Conservation (phyloP, 768 basidiomycete genomes). For the Gloeostereum incarnatum region DNA sequence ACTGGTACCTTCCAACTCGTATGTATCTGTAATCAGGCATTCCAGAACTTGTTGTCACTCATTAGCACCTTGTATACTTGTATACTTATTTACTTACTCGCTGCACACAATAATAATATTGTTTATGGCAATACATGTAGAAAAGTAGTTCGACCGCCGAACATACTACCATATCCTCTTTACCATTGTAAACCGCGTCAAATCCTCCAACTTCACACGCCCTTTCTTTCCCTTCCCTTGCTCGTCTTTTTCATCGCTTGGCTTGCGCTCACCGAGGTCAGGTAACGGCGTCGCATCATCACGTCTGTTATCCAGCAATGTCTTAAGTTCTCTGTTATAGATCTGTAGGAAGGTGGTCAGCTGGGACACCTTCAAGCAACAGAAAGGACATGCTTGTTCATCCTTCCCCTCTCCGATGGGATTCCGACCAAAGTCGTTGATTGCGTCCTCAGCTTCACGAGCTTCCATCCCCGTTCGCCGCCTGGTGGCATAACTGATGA, state of each 20-base stretch:
- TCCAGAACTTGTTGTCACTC: too few relatives aligned
- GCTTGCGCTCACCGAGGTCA: constrained; percentile 58
- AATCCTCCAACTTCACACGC: constrained; percentile 72
- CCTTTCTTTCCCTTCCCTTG: constrained; percentile 46
- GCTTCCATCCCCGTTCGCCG: constrained; percentile 72
- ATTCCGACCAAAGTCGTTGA: constrained; percentile 86
- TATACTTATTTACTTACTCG: too few relatives aligned
- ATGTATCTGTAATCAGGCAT: too few relatives aligned
- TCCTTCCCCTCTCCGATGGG: constrained; percentile 87
- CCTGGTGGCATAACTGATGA: constrained; percentile 75
- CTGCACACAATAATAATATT: too few relatives aligned
- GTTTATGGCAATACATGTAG: too few relatives aligned
- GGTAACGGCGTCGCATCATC: constrained; percentile 62
- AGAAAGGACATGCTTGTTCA: constrained; percentile 50
- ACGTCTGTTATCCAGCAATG: constrained; percentile 51
- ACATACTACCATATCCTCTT: constrained; percentile 67
- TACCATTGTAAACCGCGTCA: constrained; percentile 94
- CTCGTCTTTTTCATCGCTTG: constrained; percentile 18
- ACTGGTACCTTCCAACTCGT: too few relatives aligned
- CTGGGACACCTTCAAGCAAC: background rate
- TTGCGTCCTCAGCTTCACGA: constrained; percentile 59
- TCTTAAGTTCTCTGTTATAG: constrained; percentile 78
- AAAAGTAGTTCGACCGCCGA: background rate
- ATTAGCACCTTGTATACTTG: too few relatives aligned
- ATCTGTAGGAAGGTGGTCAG: constrained; percentile 26